These are phyloP conservation scores for Panellus pusillus DNA, from an alignment of 768 basidiomycete genomes.

Conservation along the genomic window DNA sequence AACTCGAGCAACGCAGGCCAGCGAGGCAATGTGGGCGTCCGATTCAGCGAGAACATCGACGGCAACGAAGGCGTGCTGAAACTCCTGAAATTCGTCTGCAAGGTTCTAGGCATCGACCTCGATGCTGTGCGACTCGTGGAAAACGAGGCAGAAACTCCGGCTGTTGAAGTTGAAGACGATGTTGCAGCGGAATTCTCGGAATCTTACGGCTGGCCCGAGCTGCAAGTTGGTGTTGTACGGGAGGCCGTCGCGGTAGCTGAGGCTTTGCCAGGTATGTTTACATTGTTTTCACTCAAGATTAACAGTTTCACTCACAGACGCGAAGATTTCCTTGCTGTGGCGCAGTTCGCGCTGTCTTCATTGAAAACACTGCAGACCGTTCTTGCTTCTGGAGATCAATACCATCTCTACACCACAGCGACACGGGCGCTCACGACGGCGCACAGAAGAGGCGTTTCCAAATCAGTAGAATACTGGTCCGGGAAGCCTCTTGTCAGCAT, in stretches of 20 bases:
- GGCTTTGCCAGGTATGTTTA: slow-evolving; percentile 75
- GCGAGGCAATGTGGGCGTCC: slow-evolving; percentile 63
- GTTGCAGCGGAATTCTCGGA: slow-evolving; percentile 43
- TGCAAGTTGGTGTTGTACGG: slow-evolving; percentile 90
- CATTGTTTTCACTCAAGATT: neutral
- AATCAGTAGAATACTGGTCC: slow-evolving; percentile 84
- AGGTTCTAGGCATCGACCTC: slow-evolving; percentile 79
- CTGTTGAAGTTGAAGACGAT: slow-evolving; percentile 40
- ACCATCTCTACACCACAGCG: slow-evolving; percentile 72
- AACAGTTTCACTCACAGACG: neutral
- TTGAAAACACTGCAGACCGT: slow-evolving; percentile 71
- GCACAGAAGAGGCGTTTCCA: slow-evolving; percentile 72
- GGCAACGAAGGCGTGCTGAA: slow-evolving; percentile 83
- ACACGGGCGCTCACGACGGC: slow-evolving; percentile 72
- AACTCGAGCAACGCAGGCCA: slow-evolving; percentile 32
- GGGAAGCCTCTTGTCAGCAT: slow-evolving; percentile 78
- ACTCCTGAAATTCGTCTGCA: slow-evolving; percentile 73
- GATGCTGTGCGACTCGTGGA: slow-evolving; percentile 61
- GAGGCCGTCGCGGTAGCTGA: slow-evolving; percentile 93
- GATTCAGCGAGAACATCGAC: slow-evolving; percentile 69
- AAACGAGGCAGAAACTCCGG: slow-evolving; percentile 1
- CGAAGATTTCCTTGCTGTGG: slow-evolving; percentile 80
- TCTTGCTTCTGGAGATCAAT: slow-evolving; percentile 76
- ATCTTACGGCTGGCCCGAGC: slow-evolving; percentile 88
- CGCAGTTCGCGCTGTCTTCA: slow-evolving; percentile 87